Percentiles rank a stretch among this genome's conserved stretches.
Evolutionary conservation across 768 basidiomycete species (phyloP).

Genomic region (Dendrothele bispora): DNA sequence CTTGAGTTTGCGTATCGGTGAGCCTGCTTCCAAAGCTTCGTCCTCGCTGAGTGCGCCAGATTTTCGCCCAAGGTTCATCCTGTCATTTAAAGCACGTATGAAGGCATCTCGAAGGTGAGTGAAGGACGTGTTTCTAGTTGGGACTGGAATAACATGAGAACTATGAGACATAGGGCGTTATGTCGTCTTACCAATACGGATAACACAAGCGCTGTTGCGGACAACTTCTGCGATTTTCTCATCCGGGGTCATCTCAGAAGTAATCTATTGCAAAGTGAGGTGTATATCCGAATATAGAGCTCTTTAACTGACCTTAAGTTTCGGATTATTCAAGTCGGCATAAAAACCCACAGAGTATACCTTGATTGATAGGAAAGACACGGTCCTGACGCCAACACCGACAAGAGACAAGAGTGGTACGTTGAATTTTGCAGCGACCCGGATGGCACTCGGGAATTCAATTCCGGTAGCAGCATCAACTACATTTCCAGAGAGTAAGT

Average conservation of each 20-base stretch:
- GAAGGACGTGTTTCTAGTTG: slow-evolving; percentile 74
- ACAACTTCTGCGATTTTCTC: slow-evolving; percentile 73
- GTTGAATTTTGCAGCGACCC: slow-evolving; percentile 61
- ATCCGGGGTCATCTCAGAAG: slow-evolving; percentile 54
- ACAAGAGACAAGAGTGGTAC: slow-evolving; percentile 68
- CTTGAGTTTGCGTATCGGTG: slow-evolving; percentile 71
- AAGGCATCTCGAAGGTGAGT: slow-evolving; percentile 84
- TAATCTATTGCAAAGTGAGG: slow-evolving; percentile 45
- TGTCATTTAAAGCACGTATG: slow-evolving; percentile 66
- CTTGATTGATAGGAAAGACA: slow-evolving; percentile 84
- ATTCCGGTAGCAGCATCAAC: slow-evolving; percentile 78
- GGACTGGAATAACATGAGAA: slow-evolving; percentile 48
- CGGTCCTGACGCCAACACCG: slow-evolving; percentile 84
- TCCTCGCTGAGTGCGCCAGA: slow-evolving; percentile 56
- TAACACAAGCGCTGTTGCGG: slow-evolving; percentile 63
- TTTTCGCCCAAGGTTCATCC: slow-evolving; percentile 53
- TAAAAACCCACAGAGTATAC: slow-evolving; percentile 93
- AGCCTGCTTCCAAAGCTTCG: slow-evolving; percentile 53
- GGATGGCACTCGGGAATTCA: slow-evolving; percentile 66
- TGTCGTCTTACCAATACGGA: slow-evolving; percentile 69
- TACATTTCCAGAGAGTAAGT: slow-evolving; percentile 21
- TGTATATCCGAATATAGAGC: not conserved
- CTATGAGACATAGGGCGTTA: not conserved
- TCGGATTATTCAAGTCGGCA: slow-evolving; percentile 71
- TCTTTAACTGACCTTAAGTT: slow-evolving; percentile 46